Percentiles rank a stretch among this genome's conserved stretches.
These are phyloP conservation scores for Syzygium malaccense DNA, from an alignment of 441 rosid species.

Conservation along the genomic window DNA sequence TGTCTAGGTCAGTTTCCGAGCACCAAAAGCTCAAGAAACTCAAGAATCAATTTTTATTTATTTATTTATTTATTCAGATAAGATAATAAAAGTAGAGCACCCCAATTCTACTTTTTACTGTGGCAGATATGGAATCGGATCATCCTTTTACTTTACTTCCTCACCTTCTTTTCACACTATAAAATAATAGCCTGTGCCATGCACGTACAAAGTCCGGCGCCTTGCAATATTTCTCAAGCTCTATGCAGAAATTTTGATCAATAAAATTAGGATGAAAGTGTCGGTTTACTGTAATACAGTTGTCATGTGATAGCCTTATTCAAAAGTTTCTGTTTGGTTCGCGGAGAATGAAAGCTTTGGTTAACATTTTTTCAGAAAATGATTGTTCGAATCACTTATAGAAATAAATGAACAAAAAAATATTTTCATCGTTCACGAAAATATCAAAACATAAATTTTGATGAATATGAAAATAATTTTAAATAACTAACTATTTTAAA, in stretches of 20 bases:
- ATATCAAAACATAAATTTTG: no score
- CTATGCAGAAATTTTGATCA: background rate
- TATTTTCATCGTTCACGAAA: background rate
- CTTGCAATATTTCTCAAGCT: background rate
- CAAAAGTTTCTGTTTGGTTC: background rate
- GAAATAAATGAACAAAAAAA: fast-evolving
- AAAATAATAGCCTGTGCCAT: background rate
- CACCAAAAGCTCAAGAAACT: no score
- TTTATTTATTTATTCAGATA: no score
- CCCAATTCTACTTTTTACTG: no score
- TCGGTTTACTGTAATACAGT: background rate
- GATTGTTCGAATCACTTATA: no score
- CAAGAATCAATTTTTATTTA: no score
- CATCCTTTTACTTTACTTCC: no score
- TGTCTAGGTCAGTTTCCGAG: no score
- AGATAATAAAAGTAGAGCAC: no score
- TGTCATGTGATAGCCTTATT: background rate
- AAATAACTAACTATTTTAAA: no score
- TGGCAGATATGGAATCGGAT: no score
- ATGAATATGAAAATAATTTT: no score
- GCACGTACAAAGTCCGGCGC: background rate
- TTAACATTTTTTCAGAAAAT: background rate
- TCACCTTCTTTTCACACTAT: background rate
- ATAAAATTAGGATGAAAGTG: background rate
- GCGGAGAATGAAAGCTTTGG: fast-evolving